Percentiles rank a stretch among this genome's conserved stretches.
Evolutionary conservation across 257 asterid genomes (phyloP).

Genomic region (Rubia yunnanensis): DNA sequence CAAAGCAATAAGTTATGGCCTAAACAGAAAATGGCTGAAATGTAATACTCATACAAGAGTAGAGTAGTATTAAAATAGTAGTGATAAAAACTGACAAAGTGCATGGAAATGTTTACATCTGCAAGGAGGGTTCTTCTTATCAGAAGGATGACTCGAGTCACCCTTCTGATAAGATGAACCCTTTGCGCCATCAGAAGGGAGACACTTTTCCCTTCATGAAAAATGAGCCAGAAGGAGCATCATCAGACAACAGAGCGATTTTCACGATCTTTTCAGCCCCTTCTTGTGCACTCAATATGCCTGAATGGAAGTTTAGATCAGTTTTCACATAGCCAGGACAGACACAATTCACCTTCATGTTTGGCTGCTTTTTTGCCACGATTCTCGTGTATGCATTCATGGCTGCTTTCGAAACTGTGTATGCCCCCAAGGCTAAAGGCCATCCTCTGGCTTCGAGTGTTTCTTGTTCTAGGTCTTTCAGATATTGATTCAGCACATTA

Average conservation of each 20-base stretch:
- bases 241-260: conserved; percentile 38
- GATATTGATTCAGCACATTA: conserved; percentile 33
- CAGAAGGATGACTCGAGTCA: no score
- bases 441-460: conserved; percentile 38
- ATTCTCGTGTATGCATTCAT: conserved; percentile 51
- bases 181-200: conserved; percentile 18
- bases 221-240: conserved; percentile 41
- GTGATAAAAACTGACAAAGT: no score
- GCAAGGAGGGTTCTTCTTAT: no score
- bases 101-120: no score
- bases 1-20: no score
- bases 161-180: no score
- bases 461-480: conserved; percentile 38
- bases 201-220: conserved; percentile 23
- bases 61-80: no score
- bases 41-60: no score
- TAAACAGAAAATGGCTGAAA: no score
- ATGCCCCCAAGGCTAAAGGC: conserved; percentile 23
- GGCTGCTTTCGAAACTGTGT: conserved; percentile 46
- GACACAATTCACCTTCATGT: conserved; percentile 33
- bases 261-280: conserved; percentile 46
- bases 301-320: conserved; percentile 32
- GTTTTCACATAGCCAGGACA: conserved; percentile 52
- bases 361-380: conserved; percentile 36
- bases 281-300: conserved; percentile 30